Evolutionary conservation across 75 land plant species (phyloP), one percentile per base, ranked within the genome.

Genomic region (Cunninghamia lanceolata): DNA sequence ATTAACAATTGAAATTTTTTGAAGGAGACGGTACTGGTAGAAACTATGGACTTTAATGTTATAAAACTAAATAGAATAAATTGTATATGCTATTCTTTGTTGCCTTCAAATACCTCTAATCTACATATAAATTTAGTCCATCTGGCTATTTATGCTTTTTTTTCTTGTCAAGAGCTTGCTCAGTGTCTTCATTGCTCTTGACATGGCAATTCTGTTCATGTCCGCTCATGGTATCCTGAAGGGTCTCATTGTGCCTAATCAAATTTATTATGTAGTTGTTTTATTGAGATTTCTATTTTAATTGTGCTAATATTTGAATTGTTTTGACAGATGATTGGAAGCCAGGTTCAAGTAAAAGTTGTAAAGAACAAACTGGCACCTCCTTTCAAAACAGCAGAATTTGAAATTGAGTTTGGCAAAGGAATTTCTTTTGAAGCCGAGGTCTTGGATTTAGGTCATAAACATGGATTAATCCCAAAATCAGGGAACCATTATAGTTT

Each of bases 331-430:
- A 90, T 88, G 32, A 15, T 92, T 43, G 96, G 96, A 82, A 93
- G 91, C 86, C 88, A 90, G 82, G 94, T 94, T 53, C 68, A 73
- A 42, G 97, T 96, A 73, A 96, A 94, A 87, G 84, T 96, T 71
- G 94, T 93, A 45, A 96, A 94, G 87, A 96, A 96, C 89, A 96
- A 96, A 83, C 93, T 88, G 84, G 96, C 97, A 36, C 97, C 97
- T 83, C 97, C 97, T 47, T 96, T 94, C 89, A 94, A 88, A 75
- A 91, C 91, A 9, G 96, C 91, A 1, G 87, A 92, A 39, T 93
- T 94, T 89, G 96, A 96, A 85, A 92, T 97, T 13, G 96, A 92
- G 83, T 97, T 94, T 93, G 99, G 99, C 45, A 95, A 90, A 85
- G 99, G 99, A 16, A 97, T 97, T 34, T 91, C 85, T 25, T 87